phyloP scores from a whole-genome alignment of 2,329 filamentous ascomycete species.

The Claviceps sp. region DNA sequence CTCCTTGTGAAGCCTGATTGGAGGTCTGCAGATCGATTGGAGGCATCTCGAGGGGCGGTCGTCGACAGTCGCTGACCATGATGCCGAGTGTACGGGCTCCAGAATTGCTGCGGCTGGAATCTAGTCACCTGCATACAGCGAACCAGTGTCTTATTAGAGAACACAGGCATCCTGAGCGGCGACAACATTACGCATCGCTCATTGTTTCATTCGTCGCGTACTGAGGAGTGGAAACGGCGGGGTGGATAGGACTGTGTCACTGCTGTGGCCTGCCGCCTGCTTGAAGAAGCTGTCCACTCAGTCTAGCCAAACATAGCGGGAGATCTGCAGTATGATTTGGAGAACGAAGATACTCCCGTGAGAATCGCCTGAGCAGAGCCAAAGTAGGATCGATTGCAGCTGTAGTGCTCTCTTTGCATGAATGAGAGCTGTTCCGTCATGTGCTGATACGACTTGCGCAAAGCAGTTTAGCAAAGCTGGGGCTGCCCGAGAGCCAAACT shows the following conservation, averaged over 20 bases:
- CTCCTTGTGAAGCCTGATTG: slow-evolving; percentile 44
- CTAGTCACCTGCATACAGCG: neutral
- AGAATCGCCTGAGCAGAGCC: neutral
- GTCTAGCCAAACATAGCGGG: neutral
- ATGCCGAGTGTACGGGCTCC: neutral
- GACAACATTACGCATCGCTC: neutral
- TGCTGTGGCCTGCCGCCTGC: neutral
- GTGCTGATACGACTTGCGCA: neutral
- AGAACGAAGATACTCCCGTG: neutral
- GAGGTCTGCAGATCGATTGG: slow-evolving; percentile 34
- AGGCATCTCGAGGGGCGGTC: slow-evolving; percentile 7
- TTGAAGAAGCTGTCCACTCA: neutral
- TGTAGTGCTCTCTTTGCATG: neutral
- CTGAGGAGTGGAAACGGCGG: neutral
- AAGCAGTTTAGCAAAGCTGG: neutral
- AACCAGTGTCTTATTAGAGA: neutral
- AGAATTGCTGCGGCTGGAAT: neutral
- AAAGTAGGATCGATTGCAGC: neutral
- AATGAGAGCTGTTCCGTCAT: neutral
- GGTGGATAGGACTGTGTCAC: neutral
- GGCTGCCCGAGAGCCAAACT: neutral
- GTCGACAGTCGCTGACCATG: slow-evolving; percentile 1
- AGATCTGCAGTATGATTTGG: neutral
- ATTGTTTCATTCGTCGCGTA: neutral
- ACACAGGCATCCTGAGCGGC: slow-evolving; percentile 1